phyloP scores from a whole-genome alignment of 148 eudicot genomes.

The Diospyros kaki region DNA sequence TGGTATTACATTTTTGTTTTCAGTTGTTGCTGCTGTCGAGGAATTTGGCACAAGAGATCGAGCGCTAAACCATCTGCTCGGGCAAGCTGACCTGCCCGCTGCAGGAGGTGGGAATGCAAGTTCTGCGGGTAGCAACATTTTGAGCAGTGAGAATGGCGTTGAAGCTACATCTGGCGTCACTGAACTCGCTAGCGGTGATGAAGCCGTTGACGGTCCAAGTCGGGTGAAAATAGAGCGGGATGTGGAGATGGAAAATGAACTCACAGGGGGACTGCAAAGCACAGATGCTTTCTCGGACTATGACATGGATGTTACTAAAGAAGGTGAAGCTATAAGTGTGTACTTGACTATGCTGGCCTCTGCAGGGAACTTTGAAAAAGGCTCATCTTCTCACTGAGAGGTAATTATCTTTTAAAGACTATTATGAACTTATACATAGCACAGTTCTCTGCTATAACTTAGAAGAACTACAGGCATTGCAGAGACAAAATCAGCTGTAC shows the following conservation, averaged over 20 bases:
- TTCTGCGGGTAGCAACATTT: neutral
- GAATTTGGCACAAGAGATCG: constrained; percentile 33
- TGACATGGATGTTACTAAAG: constrained; percentile 83
- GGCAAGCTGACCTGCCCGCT: constrained; percentile 13
- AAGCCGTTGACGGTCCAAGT: constrained; percentile 23
- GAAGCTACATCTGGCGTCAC: constrained; percentile 15
- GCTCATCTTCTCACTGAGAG: constrained; percentile 11
- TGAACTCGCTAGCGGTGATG: constrained; percentile 15
- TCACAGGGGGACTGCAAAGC: constrained; percentile 43
- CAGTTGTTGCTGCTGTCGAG: constrained; percentile 50
- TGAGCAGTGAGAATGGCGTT: constrained; percentile 9
- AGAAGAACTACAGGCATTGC: neutral
- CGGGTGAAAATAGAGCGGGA: constrained; percentile 39
- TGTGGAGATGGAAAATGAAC: constrained; percentile 74
- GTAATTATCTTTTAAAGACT: neutral
- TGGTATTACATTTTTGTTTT: neutral
- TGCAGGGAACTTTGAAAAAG: constrained; percentile 18
- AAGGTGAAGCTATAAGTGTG: constrained; percentile 86
- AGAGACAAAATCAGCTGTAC: neutral
- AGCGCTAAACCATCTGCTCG: constrained; percentile 48
- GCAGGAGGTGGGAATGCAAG: constrained; percentile 16
- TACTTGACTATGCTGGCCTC: constrained; percentile 63
- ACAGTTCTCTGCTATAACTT: neutral
- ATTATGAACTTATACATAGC: neutral
- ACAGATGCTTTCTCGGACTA: constrained; percentile 76